Evolutionary conservation across 2,329 filamentous ascomycete species (phyloP).

Genomic region (Botrytis sinoallii): DNA sequence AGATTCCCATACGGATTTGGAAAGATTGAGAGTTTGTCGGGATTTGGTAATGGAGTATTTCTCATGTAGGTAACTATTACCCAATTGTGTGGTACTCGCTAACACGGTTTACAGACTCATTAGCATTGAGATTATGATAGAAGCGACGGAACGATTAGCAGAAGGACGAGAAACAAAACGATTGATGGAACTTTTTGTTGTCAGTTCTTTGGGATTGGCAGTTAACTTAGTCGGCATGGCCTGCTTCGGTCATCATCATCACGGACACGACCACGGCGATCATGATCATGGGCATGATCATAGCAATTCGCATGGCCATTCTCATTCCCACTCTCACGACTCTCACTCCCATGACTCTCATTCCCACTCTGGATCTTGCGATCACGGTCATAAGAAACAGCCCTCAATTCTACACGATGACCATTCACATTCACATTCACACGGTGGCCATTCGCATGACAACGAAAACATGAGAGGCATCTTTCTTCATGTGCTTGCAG

Average conservation of each 20-base stretch:
- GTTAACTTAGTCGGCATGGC: conserved; percentile 88
- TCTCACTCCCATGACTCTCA: conserved; percentile 30
- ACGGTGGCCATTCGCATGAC: conserved; percentile 52
- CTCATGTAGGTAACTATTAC: conserved; percentile 62
- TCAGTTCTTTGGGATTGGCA: conserved; percentile 79
- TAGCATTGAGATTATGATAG: conserved; percentile 92
- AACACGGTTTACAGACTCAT: conserved; percentile 62
- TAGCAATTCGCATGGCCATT: conserved; percentile 39
- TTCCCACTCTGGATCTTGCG: conserved; percentile 28
- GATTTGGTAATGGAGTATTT: conserved; percentile 94
- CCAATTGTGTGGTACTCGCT: conserved; percentile 10
- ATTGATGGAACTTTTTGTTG: conserved; percentile 80
- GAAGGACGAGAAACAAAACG: conserved; percentile 82
- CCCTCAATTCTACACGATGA: conserved; percentile 18
- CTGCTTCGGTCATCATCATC: conserved; percentile 42
- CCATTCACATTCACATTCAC: conserved; percentile 41
- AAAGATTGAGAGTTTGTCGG: conserved; percentile 93
- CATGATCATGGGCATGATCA: conserved; percentile 42
- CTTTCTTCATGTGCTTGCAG: conserved; percentile 90
- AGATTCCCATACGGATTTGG: conserved; percentile 93
- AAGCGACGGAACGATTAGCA: conserved; percentile 83
- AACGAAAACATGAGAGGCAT: conserved; percentile 99
- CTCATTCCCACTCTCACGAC: conserved; percentile 34
- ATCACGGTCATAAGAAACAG: conserved; percentile 25
- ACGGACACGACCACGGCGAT: conserved; percentile 40